Percentiles rank a stretch among this genome's conserved stretches.
phyloP scores from a whole-genome alignment of 106 monocot species.

The Cymbidium sinense region DNA sequence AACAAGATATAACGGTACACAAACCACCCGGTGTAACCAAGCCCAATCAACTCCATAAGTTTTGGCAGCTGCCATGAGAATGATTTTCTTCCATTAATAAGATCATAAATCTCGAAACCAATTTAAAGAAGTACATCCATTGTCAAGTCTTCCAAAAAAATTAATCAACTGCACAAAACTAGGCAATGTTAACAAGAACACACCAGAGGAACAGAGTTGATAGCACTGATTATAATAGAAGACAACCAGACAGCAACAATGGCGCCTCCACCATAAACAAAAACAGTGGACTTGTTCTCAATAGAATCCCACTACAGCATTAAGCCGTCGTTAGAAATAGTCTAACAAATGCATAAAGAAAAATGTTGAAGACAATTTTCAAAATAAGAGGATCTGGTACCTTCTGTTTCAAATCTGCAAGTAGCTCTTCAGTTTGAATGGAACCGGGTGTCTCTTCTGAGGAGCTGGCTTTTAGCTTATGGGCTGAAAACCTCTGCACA shows the following conservation, averaged over 20 bases:
- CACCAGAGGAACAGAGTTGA: constrained; percentile 95
- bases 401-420: constrained; percentile 77
- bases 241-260: constrained; percentile 88
- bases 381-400: constrained; percentile 13
- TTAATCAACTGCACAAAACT: too few relatives aligned
- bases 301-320: constrained; percentile 80
- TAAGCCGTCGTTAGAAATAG: not conserved
- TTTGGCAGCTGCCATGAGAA: constrained; percentile 58
- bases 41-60: constrained; percentile 77
- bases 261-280: constrained; percentile 90
- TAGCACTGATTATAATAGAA: constrained; percentile 72
- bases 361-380: not conserved
- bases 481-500: constrained; percentile 47
- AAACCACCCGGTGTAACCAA: constrained; percentile 93
- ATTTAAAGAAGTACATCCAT: too few relatives aligned
- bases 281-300: constrained; percentile 87
- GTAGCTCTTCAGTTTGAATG: constrained; percentile 46
- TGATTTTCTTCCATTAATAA: not conserved
- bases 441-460: constrained; percentile 55
- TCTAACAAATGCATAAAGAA: not conserved
- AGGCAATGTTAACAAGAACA: not conserved
- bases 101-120: too few relatives aligned
- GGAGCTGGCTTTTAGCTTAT: constrained; percentile 45
- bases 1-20: constrained; percentile 91
- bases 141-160: too few relatives aligned